These are phyloP conservation scores for Nicotiana noctiflora DNA, from an alignment of 257 asterid genomes.

Conservation along the genomic window DNA sequence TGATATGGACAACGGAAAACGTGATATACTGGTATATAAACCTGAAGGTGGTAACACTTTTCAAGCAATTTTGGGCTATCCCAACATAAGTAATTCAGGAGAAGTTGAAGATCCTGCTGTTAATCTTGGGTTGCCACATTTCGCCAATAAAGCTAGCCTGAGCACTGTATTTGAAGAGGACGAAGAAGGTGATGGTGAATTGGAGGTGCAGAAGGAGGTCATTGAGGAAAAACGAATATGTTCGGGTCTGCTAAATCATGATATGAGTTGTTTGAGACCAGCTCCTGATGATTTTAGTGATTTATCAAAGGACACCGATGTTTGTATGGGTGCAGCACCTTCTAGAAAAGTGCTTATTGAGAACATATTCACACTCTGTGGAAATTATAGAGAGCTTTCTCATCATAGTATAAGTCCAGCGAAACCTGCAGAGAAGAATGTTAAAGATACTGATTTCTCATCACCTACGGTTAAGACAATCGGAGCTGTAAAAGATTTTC, in stretches of 20 bases:
- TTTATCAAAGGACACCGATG: slow-evolving; percentile 18
- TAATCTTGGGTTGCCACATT: slow-evolving; percentile 9
- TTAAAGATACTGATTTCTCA: slow-evolving; percentile 5
- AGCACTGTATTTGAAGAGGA: slow-evolving; percentile 84
- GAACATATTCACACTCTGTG: slow-evolving; percentile 65
- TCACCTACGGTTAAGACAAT: slow-evolving; percentile 1
- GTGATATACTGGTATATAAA: slow-evolving; percentile 20
- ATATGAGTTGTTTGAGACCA: background rate
- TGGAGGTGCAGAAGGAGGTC: slow-evolving; percentile 74
- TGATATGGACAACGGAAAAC: slow-evolving; percentile 51
- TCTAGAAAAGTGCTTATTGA: slow-evolving; percentile 52
- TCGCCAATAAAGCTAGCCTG: slow-evolving; percentile 40
- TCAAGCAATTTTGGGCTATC: slow-evolving; percentile 18
- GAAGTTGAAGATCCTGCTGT: slow-evolving; percentile 30
- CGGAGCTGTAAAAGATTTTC: slow-evolving; percentile 1
- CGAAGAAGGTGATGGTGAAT: slow-evolving; percentile 54
- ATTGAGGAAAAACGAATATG: slow-evolving; percentile 61
- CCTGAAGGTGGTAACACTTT: slow-evolving; percentile 19
- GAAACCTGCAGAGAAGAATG: slow-evolving; percentile 12
- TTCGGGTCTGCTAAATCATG: slow-evolving; percentile 2
- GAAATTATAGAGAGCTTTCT: slow-evolving; percentile 45
- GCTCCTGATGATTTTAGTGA: slow-evolving; percentile 2
- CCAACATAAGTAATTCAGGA: slow-evolving; percentile 20
- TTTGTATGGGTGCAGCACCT: slow-evolving; percentile 22
- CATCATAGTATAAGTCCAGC: slow-evolving; percentile 24